Evolutionary conservation across 768 basidiomycete species (phyloP), one percentile per base, ranked within the genome.

Genomic region (Chalciporus pseudorubinellus): DNA sequence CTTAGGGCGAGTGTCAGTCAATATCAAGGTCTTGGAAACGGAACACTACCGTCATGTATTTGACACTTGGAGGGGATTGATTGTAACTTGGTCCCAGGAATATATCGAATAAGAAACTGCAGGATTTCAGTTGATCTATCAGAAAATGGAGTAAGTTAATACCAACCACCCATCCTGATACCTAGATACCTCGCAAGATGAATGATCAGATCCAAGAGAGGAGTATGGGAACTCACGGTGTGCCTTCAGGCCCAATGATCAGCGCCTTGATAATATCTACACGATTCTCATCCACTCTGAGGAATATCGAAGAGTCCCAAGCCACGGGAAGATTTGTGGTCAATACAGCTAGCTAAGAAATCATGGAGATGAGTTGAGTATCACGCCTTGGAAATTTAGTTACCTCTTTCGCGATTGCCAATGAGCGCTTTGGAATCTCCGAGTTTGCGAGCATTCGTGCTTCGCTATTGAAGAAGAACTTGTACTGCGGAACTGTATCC

Each of bases 351-450:
- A 97, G 84, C 92, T 93, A 54, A 36, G 56, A n/a, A 53, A 53
- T 44, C 31, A 46, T 49, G 28, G 54, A 31, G 58, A 16, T 57
- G 21, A 48, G 52, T 58, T 7, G 52, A 51, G 13, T 22, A 9
- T 46, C 18, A 24, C 7, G 12, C 26, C 36, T 48, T 16, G 9
- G 39, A 31, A 43, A 40, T 19, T 46, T 47, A 22, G n/a, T 20
- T 62, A 87, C 89, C 81, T 95, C 93, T 72, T 97, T 98, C 4
- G 95, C 95, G 55, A 98, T 97, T 10, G 94, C 94, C 51, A 97
- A 75, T 1, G 90, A 93, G 39, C 95, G 79, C 70, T 92, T 95
- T 6, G 93, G 92, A 48, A 94, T 89, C 62, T 92, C 89, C 19
- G 89, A 86, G 59, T 83, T 84, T 4, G 85, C 85, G 24, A 93